Evolutionary conservation across 208 protist genomes (phyloP), one percentile per base, ranked within the genome.

Genomic region (Spongospora subterranea): DNA sequence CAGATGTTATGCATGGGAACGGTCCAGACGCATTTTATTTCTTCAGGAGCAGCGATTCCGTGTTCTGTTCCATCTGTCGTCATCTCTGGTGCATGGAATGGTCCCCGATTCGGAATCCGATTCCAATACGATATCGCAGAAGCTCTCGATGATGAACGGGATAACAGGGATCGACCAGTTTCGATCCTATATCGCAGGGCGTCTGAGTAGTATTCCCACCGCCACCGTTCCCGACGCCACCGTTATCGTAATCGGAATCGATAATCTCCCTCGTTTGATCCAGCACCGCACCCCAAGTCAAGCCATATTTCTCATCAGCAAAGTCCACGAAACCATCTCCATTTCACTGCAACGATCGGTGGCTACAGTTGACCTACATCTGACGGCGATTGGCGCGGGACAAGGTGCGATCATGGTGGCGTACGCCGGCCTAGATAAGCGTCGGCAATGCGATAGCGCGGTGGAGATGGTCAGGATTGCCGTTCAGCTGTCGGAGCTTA

Each of bases 301-400:
- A 43, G 6, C 71, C 6, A 35, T 82, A 6, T 35, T n/a, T n/a
- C 71, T 82, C 6, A 6, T 82, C 17, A 39, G 17, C 6, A 82
- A 82, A 43, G n/a, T 82, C n/a, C 71, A 82, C n/a, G 71, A 82
- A 35, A 82, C 40, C 71, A 82, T 82, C 71, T 20, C n/a, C 35
- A 82, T n/a, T 20, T 20, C 40, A 13, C 71, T 82, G 71, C 6
- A 35, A n/a, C 71, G 71, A 13, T 40, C n/a, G 13, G 71, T 35
- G 13, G 71, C 71, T 6, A 6, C 17, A 6, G 11, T 35, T 43
- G 71, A 82, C 35, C 6, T 43, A n/a, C 71, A 82, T 20, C 6
- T 35, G 6, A 40, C 71, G 17, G 6, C 11, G 6, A 35, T 82
- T 20, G 71, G 17, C 6, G 6, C 71, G 6, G 71, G 71, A 35